Conservation (phyloP, 257 asterid species). For the Linderniella brevidens region DNA sequence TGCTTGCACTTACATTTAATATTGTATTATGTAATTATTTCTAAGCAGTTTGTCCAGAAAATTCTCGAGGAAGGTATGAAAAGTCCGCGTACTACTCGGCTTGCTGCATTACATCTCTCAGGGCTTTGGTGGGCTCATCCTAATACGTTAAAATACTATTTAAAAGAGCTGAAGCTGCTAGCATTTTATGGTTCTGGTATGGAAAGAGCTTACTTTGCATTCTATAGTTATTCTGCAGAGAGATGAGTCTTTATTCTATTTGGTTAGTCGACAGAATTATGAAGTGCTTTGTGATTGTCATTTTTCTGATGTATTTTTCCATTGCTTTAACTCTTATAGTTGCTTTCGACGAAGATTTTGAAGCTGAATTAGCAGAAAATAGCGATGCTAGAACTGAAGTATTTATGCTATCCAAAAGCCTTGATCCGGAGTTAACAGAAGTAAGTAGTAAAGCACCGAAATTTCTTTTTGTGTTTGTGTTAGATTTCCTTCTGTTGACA, state of each 20-base stretch:
- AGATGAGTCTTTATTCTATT: constrained; percentile 2
- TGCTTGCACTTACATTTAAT: background rate
- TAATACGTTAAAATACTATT: constrained; percentile 47
- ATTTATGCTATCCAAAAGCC: constrained; percentile 52
- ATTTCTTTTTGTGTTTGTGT: no score
- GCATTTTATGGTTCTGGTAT: constrained; percentile 89
- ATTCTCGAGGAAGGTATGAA: constrained; percentile 83
- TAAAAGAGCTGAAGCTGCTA: constrained; percentile 64
- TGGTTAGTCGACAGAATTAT: constrained; percentile 4
- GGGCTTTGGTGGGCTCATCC: constrained; percentile 89
- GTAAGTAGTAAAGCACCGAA: constrained; percentile 21
- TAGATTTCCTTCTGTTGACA: no score
- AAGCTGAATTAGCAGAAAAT: constrained; percentile 80
- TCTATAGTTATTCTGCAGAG: constrained; percentile 1
- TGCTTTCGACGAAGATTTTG: constrained; percentile 98
- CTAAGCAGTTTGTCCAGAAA: constrained; percentile 59
- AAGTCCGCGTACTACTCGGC: constrained; percentile 97
- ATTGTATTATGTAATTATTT: constrained; percentile 1
- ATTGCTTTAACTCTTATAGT: constrained; percentile 16
- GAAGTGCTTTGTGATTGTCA: constrained; percentile 3
- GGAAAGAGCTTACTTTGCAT: constrained; percentile 9
- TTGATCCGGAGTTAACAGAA: constrained; percentile 73
- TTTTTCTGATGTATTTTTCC: constrained; percentile 1
- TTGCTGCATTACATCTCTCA: constrained; percentile 75
- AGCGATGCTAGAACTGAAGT: constrained; percentile 71